phyloP scores from a whole-genome alignment of 2,329 filamentous ascomycete genomes.

The Paraphoma sp. region DNA sequence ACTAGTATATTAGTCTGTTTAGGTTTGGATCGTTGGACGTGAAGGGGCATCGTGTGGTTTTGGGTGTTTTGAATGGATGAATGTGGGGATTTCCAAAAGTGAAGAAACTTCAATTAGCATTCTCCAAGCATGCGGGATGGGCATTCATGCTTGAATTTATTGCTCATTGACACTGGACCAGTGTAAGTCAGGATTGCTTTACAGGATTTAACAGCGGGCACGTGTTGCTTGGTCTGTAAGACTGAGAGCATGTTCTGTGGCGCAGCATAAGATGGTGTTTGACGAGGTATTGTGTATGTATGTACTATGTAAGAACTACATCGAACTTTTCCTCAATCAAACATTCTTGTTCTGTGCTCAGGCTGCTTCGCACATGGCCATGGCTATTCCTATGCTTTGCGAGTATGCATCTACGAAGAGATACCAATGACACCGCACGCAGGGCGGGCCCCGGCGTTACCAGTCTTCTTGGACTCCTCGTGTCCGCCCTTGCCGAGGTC shows the following conservation, averaged over 20 bases:
- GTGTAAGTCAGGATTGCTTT: too few species aligned
- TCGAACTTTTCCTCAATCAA: background rate
- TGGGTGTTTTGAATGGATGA: too few species aligned
- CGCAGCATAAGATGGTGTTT: background rate
- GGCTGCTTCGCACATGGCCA: constrained; percentile 9
- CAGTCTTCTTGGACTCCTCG: constrained; percentile 98
- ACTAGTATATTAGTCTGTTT: too few species aligned
- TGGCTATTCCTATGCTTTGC: background rate
- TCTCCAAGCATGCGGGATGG: too few species aligned
- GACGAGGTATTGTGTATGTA: background rate
- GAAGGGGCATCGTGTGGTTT: too few species aligned
- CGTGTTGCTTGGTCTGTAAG: background rate
- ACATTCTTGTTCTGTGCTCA: constrained; percentile 1
- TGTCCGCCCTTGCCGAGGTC: constrained; percentile 92
- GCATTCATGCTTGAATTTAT: too few species aligned
- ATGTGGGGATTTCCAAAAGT: too few species aligned
- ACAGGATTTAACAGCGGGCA: too few species aligned
- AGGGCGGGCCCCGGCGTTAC: constrained; percentile 90
- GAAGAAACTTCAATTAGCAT: too few species aligned
- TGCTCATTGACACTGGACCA: too few species aligned
- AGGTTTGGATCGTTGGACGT: too few species aligned
- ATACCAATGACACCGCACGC: constrained; percentile 98
- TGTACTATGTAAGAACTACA: background rate
- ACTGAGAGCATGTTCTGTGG: background rate
- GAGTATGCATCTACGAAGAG: constrained; percentile 50